Base-by-base conservation (phyloP, 495 filamentous ascomycete species). In the Viridothelium virens region DNA sequence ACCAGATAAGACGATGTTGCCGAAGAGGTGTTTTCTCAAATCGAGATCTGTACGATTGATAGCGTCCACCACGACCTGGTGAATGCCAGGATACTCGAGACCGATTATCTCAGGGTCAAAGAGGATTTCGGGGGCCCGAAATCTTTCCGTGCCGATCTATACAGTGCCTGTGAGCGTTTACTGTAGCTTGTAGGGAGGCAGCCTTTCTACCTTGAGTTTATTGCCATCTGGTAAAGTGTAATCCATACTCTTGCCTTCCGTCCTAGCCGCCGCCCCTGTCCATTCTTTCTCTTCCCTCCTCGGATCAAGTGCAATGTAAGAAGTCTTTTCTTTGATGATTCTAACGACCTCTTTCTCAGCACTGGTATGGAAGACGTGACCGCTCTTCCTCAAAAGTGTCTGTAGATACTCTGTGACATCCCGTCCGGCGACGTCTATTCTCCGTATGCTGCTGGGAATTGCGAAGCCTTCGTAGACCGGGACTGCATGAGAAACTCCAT, bases 401-500 rank as follows among this genome's bases (percentile, higher is more conserved):
- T 97, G 96, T 78, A 99, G 78, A 74, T 97, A 86, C 77, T 99
- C 94, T 61, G 94, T 99, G 34, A 99, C 91, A 78, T 99, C 94
- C 68, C 94, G 86, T n/a, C 94, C 94, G 56, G 95, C 94, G 47
- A 99, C 93, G 78, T 99, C 95, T 70, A 97, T 96, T 68, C 94
- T 80, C 65, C 90, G 86, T 79, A 97, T 97, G 72, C 89, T 92
- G 78, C 88, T 94, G 1, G 92, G 91, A 74, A 99, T 92, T 1
- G 94, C 92, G 75, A 99, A 99, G 9, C 94, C 94, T 76, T 99
- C 92, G 77, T 94, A 99, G 14, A 97, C 94, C 2, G 94, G 94
- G 14, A 99, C 94, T 36, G 94, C 92, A 71, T 99, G 94, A 37
- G 95, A 96, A 56, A 99, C 94, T 50, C 94, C 94, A 75, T 99